Evolutionary conservation across 805 yeast species (phyloP).

Genomic region (Saccharomycopsis sp.): DNA sequence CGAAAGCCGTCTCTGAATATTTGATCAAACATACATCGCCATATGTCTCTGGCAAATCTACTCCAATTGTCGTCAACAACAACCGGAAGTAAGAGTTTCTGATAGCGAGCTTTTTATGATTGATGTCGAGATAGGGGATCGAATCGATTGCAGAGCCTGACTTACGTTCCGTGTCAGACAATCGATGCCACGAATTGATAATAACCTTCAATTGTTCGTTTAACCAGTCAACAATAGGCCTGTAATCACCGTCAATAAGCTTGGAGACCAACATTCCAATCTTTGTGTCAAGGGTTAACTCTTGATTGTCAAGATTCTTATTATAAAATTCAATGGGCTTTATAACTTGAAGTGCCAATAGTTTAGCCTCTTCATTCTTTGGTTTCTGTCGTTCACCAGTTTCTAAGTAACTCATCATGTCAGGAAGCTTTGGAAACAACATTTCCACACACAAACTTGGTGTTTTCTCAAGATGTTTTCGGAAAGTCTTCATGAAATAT

Average conservation of each 20-base stretch:
- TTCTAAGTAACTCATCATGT: conserved; percentile 44
- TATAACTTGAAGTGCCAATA: conserved; percentile 21
- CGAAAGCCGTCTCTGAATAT: conserved; percentile 25
- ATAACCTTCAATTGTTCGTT: conserved; percentile 28
- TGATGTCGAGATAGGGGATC: conserved; percentile 20
- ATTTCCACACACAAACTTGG: conserved; percentile 57
- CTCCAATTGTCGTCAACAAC: conserved; percentile 41
- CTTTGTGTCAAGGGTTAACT: conserved; percentile 24
- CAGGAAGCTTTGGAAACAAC: conserved; percentile 50
- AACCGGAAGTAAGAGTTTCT: conserved; percentile 45
- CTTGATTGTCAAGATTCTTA: neutral
- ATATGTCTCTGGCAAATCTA: conserved; percentile 35
- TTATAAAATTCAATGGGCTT: conserved; percentile 26
- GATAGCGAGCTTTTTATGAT: conserved; percentile 28
- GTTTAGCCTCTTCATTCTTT: conserved; percentile 6
- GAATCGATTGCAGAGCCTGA: conserved; percentile 1
- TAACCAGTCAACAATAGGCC: conserved; percentile 38
- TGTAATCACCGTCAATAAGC: conserved; percentile 39
- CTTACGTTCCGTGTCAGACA: conserved; percentile 14
- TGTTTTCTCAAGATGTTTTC: conserved; percentile 39
- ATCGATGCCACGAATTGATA: conserved; percentile 23
- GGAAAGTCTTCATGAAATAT: conserved; percentile 57
- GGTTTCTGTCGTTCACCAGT: conserved; percentile 42
- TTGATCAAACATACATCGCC: conserved; percentile 38
- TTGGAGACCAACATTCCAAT: conserved; percentile 45